A percentile compares a stretch with the other conserved stretches of the same genome.
These are phyloP conservation scores for Nemania abortiva DNA, from an alignment of 2,329 filamentous ascomycete species.

Conservation along the genomic window DNA sequence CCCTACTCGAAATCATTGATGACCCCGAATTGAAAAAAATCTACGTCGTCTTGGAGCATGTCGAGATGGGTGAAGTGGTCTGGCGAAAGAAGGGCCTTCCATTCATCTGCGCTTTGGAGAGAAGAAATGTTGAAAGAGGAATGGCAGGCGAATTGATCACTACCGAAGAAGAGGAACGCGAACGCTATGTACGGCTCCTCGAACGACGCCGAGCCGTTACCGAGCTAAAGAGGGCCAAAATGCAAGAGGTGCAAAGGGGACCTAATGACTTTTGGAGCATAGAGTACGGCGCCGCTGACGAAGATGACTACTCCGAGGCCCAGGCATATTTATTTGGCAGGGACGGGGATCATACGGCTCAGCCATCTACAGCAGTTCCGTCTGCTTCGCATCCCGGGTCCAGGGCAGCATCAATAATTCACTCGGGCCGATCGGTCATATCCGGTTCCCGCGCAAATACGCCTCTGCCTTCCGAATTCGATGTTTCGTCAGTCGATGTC, in stretches of 20 bases:
- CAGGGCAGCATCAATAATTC: slow-evolving; percentile 59
- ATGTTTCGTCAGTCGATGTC: slow-evolving; percentile 49
- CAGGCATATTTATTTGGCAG: slow-evolving; percentile 43
- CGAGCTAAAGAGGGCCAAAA: slow-evolving; percentile 68
- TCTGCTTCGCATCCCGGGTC: slow-evolving; percentile 45
- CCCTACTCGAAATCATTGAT: slow-evolving; percentile 95
- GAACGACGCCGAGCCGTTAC: slow-evolving; percentile 70
- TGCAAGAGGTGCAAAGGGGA: slow-evolving; percentile 62
- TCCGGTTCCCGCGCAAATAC: slow-evolving; percentile 55
- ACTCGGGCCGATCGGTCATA: slow-evolving; percentile 61
- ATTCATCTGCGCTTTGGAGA: slow-evolving; percentile 86
- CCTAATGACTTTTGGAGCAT: slow-evolving; percentile 83
- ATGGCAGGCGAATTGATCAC: slow-evolving; percentile 70
- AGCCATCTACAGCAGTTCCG: slow-evolving; percentile 39
- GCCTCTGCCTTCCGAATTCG: slow-evolving; percentile 53
- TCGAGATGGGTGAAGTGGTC: slow-evolving; percentile 91
- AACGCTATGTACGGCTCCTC: slow-evolving; percentile 67
- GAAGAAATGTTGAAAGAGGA: slow-evolving; percentile 81
- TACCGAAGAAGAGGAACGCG: slow-evolving; percentile 66
- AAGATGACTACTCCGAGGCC: slow-evolving; percentile 59
- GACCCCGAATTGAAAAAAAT: slow-evolving; percentile 97
- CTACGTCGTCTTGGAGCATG: slow-evolving; percentile 96
- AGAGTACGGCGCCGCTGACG: slow-evolving; percentile 76
- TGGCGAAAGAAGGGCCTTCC: slow-evolving; percentile 92
- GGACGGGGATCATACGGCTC: slow-evolving; percentile 40